phyloP scores from a whole-genome alignment of 768 basidiomycete genomes.

The Lactifluus pinguis region DNA sequence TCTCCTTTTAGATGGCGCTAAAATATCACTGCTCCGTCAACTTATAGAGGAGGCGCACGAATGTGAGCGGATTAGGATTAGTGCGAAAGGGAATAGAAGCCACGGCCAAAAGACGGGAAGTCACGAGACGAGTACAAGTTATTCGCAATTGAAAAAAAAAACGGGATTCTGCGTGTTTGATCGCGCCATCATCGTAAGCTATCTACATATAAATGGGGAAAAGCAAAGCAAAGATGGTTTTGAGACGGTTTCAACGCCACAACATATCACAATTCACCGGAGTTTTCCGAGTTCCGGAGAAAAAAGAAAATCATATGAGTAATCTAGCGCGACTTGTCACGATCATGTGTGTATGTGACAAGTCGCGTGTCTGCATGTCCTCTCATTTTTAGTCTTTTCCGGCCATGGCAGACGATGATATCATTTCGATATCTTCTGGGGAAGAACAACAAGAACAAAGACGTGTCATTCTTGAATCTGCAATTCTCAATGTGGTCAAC shows the following conservation, averaged over 20 bases:
- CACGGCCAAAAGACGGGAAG: not conserved
- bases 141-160: not conserved
- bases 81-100: not conserved
- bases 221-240: not conserved
- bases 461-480: constrained; percentile 52
- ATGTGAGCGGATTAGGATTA: constrained; percentile 1
- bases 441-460: constrained; percentile 31
- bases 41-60: not conserved
- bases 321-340: constrained; percentile 5
- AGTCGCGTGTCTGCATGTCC: not conserved
- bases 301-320: not conserved
- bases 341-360: constrained; percentile 6
- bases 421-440: constrained; percentile 24
- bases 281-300: not conserved
- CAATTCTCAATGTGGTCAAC: constrained; percentile 66
- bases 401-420: constrained; percentile 24
- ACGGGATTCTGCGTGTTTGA: not conserved
- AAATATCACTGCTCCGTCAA: not conserved
- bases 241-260: not conserved
- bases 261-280: not conserved
- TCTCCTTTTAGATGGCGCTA: not conserved
- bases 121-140: too few relatives aligned
- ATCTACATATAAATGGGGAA: not conserved
- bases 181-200: not conserved
- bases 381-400: not conserved